Percentiles rank a stretch among this genome's conserved stretches.
Evolutionary conservation across 1,284 basidiomycete genomes (phyloP).

Genomic region (Heterobasidion parviporum): DNA sequence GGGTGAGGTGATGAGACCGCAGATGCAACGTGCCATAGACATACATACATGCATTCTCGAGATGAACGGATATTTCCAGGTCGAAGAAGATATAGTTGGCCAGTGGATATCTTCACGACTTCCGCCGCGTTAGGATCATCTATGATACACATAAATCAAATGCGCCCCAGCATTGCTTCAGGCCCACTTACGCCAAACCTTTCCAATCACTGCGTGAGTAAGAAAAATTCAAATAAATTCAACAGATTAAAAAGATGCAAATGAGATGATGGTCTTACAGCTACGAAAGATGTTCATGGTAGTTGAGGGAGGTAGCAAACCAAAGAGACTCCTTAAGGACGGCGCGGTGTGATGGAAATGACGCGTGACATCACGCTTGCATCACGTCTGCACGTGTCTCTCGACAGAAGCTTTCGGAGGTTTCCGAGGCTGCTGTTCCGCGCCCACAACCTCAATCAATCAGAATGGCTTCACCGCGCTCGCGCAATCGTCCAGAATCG

Average conservation of each 20-base stretch:
- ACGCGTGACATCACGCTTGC: constrained; percentile 15
- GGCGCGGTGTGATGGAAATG: constrained; percentile 14
- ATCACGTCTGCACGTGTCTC: too few species aligned
- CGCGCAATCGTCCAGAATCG: too few species aligned
- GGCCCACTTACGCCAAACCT: constrained; percentile 82
- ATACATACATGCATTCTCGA: constrained; percentile 96
- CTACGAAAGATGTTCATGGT: constrained; percentile 77
- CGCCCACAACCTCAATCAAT: background rate
- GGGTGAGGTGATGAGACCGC: too few species aligned
- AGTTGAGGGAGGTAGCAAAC: constrained; percentile 8
- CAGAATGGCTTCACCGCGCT: background rate
- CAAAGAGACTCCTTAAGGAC: background rate
- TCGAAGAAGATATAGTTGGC: constrained; percentile 87
- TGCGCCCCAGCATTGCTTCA: constrained; percentile 3
- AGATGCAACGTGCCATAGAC: background rate
- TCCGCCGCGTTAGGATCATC: constrained; percentile 85
- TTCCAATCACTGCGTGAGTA: constrained; percentile 67
- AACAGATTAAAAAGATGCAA: background rate
- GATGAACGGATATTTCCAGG: constrained; percentile 87
- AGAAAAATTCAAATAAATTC: background rate
- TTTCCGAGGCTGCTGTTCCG: background rate
- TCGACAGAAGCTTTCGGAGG: background rate
- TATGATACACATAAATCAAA: constrained; percentile 18
- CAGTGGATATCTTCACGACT: constrained; percentile 90
- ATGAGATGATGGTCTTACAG: constrained; percentile 41